These are phyloP conservation scores for Biscogniauxia sp. DNA, from an alignment of 2,329 filamentous ascomycete genomes.

Conservation along the genomic window DNA sequence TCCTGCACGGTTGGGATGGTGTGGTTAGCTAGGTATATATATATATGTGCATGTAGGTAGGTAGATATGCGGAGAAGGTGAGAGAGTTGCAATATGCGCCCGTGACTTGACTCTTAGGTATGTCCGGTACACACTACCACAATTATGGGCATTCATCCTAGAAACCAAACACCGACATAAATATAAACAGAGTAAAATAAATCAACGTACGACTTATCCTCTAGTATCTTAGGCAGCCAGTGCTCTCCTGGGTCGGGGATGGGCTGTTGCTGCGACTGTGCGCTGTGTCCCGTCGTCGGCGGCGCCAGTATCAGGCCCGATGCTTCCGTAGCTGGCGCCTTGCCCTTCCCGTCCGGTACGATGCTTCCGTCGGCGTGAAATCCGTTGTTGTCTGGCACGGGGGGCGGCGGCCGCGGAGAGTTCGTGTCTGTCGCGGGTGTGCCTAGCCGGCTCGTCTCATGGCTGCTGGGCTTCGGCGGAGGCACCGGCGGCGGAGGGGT, in stretches of 20 bases:
- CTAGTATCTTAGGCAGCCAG: conserved; percentile 75
- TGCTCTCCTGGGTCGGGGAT: conserved; percentile 62
- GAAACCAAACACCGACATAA: no score
- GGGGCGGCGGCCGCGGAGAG: conserved; percentile 44
- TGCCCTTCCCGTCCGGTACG: conserved; percentile 21
- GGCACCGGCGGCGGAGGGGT: conserved; percentile 62
- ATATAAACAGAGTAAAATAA: conserved; percentile 11
- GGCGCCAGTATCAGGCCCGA: conserved; percentile 32
- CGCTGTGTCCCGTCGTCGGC: conserved; percentile 5
- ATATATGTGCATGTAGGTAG: background rate
- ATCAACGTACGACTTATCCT: conserved; percentile 72
- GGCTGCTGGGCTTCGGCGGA: conserved; percentile 69
- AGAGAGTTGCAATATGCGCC: no score
- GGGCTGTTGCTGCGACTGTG: conserved; percentile 29
- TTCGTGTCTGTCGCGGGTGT: conserved; percentile 52
- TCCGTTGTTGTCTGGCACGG: conserved; percentile 31
- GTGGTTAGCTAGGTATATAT: background rate
- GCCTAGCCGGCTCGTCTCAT: conserved; percentile 64
- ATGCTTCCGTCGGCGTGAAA: conserved; percentile 11
- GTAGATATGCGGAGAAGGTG: no score
- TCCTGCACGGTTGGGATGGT: conserved; percentile 48
- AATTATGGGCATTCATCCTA: no score
- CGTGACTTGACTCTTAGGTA: no score
- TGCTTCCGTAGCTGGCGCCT: conserved; percentile 22
- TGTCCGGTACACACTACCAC: no score